Conservation (phyloP, 2,329 filamentous ascomycete species). For the Claviceps pusilla region DNA sequence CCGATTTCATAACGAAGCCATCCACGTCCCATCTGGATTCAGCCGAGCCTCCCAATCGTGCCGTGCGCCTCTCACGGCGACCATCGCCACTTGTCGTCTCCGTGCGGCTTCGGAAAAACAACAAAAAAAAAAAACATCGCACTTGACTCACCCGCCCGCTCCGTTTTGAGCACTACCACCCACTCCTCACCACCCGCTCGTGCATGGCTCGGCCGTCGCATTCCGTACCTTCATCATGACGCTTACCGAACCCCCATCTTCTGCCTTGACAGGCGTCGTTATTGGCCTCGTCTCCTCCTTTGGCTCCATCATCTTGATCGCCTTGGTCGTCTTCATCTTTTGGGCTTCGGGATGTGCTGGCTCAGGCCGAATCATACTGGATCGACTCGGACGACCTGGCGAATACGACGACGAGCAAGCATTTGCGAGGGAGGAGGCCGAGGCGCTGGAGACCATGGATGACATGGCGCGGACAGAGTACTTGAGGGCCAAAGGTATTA, state of each 20-base stretch:
- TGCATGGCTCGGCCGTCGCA: constrained; percentile 1
- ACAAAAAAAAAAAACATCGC: background rate
- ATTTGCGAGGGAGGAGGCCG: constrained; percentile 83
- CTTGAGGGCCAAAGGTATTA: constrained; percentile 78
- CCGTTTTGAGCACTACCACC: background rate
- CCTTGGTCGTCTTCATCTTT: constrained; percentile 82
- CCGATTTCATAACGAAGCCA: background rate
- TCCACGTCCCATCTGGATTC: background rate
- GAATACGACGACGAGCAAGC: constrained; percentile 97
- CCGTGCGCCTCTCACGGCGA: background rate
- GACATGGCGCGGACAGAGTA: constrained; percentile 85
- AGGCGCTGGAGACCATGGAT: constrained; percentile 90
- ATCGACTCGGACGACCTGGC: constrained; percentile 81
- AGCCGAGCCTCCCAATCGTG: background rate
- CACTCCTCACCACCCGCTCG: background rate
- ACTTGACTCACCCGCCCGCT: background rate
- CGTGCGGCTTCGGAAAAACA: background rate
- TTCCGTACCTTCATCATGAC: constrained; percentile 8
- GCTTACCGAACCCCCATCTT: constrained; percentile 22
- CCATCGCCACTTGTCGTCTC: constrained; percentile 1
- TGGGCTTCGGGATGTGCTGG: constrained; percentile 55
- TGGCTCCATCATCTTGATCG: constrained; percentile 74
- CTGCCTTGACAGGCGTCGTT: constrained; percentile 59
- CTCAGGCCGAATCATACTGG: constrained; percentile 78
- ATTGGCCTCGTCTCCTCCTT: constrained; percentile 92